phyloP scores from a whole-genome alignment of 129 eudicot species.

The Oenanthe sinensis region DNA sequence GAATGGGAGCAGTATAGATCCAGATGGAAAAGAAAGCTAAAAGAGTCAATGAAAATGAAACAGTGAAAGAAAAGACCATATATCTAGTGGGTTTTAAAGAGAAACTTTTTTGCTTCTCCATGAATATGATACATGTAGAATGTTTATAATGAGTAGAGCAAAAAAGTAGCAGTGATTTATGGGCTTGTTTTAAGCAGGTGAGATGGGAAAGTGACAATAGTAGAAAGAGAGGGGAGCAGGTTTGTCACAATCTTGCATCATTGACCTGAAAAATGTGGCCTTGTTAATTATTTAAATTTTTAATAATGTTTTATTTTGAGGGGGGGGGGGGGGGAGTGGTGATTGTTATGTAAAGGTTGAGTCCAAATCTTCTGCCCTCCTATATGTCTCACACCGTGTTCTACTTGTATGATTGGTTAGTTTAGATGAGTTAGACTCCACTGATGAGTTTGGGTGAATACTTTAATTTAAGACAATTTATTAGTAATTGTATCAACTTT shows the following conservation, averaged over 20 bases:
- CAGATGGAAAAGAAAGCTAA: slow-evolving; percentile 45
- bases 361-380: no score
- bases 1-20: slow-evolving; percentile 31
- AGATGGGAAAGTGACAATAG: background rate
- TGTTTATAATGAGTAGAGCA: background rate
- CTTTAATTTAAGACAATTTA: no score
- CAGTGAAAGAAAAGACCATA: slow-evolving; percentile 42
- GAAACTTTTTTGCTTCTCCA: slow-evolving; percentile 71
- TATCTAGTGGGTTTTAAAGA: slow-evolving; percentile 52
- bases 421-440: no score
- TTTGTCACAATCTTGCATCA: background rate
- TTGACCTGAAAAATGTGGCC: background rate
- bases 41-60: slow-evolving; percentile 43
- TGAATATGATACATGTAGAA: slow-evolving; percentile 7
- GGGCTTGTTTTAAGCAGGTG: background rate
- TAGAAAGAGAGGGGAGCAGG: background rate
- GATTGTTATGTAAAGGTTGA: background rate
- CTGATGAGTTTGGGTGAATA: no score
- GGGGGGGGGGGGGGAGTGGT: background rate
- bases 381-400: no score
- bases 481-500: no score
- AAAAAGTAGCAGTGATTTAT: background rate
- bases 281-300: background rate
- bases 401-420: no score
- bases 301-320: no score